A percentile compares a stretch with the other conserved stretches of the same genome.
phyloP scores from a whole-genome alignment of 1,139 yeast genomes.

The Zygosaccharomyces sapae region DNA sequence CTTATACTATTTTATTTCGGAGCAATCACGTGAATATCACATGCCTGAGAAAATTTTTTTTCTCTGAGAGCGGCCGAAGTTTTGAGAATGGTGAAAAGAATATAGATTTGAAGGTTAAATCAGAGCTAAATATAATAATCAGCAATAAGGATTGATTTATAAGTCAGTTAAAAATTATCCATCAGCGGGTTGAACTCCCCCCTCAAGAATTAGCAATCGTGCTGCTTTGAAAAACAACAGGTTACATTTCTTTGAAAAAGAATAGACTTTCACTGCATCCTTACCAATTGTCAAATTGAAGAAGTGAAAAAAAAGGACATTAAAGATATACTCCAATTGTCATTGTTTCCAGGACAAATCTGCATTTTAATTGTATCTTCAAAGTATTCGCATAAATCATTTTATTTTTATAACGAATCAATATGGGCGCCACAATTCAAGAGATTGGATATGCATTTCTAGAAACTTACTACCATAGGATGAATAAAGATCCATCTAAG shows the following conservation, averaged over 20 bases:
- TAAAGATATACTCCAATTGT: neutral
- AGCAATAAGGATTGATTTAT: neutral
- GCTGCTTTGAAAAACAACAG: conserved; percentile 3
- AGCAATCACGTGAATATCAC: neutral
- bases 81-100: conserved; percentile 2
- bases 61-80: conserved; percentile 8
- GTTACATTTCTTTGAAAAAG: neutral
- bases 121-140: neutral
- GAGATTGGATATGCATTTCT: conserved; percentile 47
- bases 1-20: neutral
- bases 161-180: neutral
- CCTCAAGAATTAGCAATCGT: conserved; percentile 1
- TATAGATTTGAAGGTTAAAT: neutral
- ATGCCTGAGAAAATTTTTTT: conserved; percentile 12
- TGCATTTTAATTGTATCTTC: conserved; percentile 3
- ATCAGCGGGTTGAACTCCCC: conserved; percentile 3
- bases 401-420: conserved; percentile 2
- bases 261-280: neutral
- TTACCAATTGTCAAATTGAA: neutral
- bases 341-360: neutral
- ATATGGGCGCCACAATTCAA: conserved; percentile 35
- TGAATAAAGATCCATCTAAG: conserved; percentile 42
- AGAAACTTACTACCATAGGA: conserved; percentile 44
- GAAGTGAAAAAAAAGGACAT: neutral
- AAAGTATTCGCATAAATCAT: conserved; percentile 1